Evolutionary conservation across 2,329 filamentous ascomycete species (phyloP).

Genomic region (Cercospora sojina): DNA sequence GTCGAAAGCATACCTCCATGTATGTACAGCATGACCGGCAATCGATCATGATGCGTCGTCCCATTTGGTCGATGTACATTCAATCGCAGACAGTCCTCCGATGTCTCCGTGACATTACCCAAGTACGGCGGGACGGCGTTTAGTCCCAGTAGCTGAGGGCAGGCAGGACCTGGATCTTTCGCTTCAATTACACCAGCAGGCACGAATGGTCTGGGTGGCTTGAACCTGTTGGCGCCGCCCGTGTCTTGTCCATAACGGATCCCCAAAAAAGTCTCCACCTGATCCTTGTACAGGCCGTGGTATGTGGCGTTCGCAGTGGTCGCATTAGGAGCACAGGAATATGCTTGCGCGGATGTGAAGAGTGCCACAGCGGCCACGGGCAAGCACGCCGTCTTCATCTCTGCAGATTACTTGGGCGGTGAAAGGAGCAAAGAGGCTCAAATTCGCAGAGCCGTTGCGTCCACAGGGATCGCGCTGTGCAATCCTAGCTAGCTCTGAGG

Average conservation of each 20-base stretch:
- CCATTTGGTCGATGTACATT: conserved; percentile 31
- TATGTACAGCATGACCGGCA: conserved; percentile 43
- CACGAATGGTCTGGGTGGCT: conserved; percentile 31
- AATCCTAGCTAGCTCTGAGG: background rate
- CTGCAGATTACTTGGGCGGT: background rate
- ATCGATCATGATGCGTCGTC: conserved; percentile 27
- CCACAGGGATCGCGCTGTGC: background rate
- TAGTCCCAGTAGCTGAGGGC: conserved; percentile 28
- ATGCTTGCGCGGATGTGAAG: background rate
- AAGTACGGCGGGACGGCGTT: conserved; percentile 12
- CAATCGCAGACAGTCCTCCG: conserved; percentile 37
- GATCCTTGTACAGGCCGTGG: conserved; percentile 27
- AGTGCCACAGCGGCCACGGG: background rate
- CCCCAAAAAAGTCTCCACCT: conserved; percentile 38
- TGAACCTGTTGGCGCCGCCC: conserved; percentile 35
- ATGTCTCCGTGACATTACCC: conserved; percentile 19
- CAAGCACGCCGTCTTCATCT: conserved; percentile 5
- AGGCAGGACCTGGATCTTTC: conserved; percentile 35
- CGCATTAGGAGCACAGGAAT: conserved; percentile 8
- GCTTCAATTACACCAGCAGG: conserved; percentile 33
- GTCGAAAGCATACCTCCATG: conserved; percentile 24
- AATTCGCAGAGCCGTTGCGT: background rate
- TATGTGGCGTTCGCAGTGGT: conserved; percentile 28
- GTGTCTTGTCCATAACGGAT: conserved; percentile 39
- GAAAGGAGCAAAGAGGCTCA: background rate